Evolutionary conservation across 345 rosid genomes (phyloP).

Genomic region (Leavenworthia alabamica): DNA sequence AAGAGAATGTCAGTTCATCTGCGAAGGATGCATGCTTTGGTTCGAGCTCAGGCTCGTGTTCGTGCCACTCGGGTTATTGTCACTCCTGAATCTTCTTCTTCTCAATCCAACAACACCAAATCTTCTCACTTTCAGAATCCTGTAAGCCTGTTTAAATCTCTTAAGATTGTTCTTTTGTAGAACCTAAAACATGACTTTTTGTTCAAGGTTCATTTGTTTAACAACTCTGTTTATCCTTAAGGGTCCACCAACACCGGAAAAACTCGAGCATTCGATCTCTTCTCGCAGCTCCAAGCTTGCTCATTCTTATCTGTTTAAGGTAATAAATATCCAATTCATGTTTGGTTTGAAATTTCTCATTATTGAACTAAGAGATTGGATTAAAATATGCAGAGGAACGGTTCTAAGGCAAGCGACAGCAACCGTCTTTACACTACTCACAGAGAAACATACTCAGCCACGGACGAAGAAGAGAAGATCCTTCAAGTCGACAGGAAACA

Average conservation of each 20-base stretch:
- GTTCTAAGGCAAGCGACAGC: slow-evolving; percentile 45
- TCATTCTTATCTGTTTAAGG: slow-evolving; percentile 54
- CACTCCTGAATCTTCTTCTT: slow-evolving; percentile 40
- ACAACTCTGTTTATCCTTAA: slow-evolving; percentile 21
- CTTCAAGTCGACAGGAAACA: slow-evolving; percentile 67
- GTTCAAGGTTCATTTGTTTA: not conserved
- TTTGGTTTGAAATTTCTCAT: not conserved
- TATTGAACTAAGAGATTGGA: not conserved
- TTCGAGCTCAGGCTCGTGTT: slow-evolving; percentile 71
- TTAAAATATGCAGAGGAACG: slow-evolving; percentile 45
- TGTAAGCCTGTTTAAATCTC: slow-evolving; percentile 30
- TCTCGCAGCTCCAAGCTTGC: slow-evolving; percentile 44
- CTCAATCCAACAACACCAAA: slow-evolving; percentile 58
- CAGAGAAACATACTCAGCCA: slow-evolving; percentile 40
- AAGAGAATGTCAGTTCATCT: slow-evolving; percentile 53
- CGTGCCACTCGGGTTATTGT: slow-evolving; percentile 47
- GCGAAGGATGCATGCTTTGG: slow-evolving; percentile 63
- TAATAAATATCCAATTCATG: not conserved
- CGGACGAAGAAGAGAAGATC: slow-evolving; percentile 53
- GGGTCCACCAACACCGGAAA: slow-evolving; percentile 90
- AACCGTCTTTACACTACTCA: slow-evolving; percentile 21
- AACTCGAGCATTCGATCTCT: slow-evolving; percentile 49
- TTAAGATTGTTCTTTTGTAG: not conserved
- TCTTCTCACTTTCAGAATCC: slow-evolving; percentile 60
- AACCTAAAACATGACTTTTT: not conserved